Evolutionary conservation across 208 protist genomes (phyloP), one percentile per base, ranked within the genome.

Genomic region (Trypanosoma avium): DNA sequence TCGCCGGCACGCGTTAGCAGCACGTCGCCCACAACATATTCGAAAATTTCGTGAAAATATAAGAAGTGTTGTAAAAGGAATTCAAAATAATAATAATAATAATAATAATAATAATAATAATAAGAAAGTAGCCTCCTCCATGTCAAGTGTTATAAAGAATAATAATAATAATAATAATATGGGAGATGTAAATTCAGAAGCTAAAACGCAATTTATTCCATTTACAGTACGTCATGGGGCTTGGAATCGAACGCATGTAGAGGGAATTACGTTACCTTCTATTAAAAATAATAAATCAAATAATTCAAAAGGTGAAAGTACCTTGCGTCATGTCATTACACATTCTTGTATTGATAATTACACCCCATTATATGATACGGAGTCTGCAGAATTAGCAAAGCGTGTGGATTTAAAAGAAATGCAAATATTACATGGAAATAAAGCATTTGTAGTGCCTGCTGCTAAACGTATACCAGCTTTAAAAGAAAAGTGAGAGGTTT

Each of bases 331-430:
- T 9, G 32, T 60, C 13, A 12, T 32, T 32, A 27, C 26, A 22
- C 59, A 71, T 32, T 59, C 35, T 47, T 71, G 66, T 47, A 45
- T 64, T 46, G 66, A 71, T 21, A 36, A 64, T 30, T 58, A 35
- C 26, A 15, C 35, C 22, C 48, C 75, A 0, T 53, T 67, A 54
- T 76, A 82, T 57, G 64, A 72, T 43, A 75, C 49, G 15, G 83
- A 81, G 21, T 52, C 61, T 3, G 70, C 63, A 0, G 62, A 72
- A 26, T 35, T 86, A 50, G 30, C 74, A 61, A 74, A 59, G 27
- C 60, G 40, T 26, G 77, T 90, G n/a, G 69, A 86, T 47, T 57
- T 72, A 12, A 80, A 86, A 32, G 32, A 81, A 2, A 59, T 80
- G 13, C 30, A 78, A 53, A 57, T 60, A 2, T 38, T 86, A 26